Evolutionary conservation across 2,329 filamentous ascomycete genomes (phyloP).

Genomic region (Madurella fahalii): DNA sequence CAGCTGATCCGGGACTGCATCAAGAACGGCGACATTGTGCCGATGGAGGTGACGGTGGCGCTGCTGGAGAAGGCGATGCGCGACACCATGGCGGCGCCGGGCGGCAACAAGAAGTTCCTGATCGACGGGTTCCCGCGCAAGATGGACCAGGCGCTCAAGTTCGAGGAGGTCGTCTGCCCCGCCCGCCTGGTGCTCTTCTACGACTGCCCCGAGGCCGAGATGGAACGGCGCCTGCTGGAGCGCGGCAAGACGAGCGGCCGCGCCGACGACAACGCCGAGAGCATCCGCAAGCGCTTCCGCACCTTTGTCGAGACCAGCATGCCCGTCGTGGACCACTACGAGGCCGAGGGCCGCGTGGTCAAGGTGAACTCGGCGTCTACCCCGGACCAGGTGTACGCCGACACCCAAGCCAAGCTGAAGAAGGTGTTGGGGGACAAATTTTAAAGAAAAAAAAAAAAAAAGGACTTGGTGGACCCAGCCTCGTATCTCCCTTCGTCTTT

Average conservation of each 20-base stretch:
- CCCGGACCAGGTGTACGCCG: conserved; percentile 58
- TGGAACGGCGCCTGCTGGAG: conserved; percentile 79
- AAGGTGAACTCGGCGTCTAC: conserved; percentile 68
- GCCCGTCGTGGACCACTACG: conserved; percentile 89
- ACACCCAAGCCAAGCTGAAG: conserved; percentile 48
- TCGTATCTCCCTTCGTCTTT: too few relatives aligned
- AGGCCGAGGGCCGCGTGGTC: conserved; percentile 71
- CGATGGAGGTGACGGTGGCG: conserved; percentile 97
- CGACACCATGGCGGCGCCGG: conserved; percentile 50
- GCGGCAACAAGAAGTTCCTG: conserved; percentile 59
- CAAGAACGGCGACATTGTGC: conserved; percentile 90
- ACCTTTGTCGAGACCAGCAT: conserved; percentile 95
- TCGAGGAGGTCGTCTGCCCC: conserved; percentile 83
- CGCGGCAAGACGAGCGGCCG: conserved; percentile 90
- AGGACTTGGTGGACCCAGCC: too few relatives aligned
- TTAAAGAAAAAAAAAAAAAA: conserved; percentile 23
- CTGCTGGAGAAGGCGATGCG: conserved; percentile 92
- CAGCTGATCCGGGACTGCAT: conserved; percentile 91
- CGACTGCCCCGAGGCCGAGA: conserved; percentile 84
- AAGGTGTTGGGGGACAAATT: conserved; percentile 46
- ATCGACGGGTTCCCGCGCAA: conserved; percentile 88
- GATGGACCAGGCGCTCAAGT: conserved; percentile 93
- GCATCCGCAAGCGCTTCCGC: conserved; percentile 92
- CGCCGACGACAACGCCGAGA: conserved; percentile 89
- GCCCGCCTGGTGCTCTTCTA: conserved; percentile 88